Percentiles rank a stretch among this genome's conserved stretches.
phyloP scores from a whole-genome alignment of 1,139 yeast species.

The Nakaseomyces delphensis region DNA sequence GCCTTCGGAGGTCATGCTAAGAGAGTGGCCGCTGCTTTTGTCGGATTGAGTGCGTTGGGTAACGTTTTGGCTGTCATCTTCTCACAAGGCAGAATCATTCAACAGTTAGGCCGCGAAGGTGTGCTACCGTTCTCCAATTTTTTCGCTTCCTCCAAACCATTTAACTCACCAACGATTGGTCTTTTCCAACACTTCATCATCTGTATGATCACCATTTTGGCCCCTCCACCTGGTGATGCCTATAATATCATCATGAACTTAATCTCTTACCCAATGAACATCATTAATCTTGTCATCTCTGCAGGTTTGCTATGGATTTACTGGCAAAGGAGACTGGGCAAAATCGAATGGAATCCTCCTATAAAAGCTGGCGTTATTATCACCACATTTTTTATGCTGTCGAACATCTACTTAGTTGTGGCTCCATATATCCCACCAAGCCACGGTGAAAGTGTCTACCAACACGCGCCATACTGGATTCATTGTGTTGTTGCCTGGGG shows the following conservation, averaged over 20 bases:
- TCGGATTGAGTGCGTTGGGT: conserved; percentile 68
- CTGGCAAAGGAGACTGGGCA: conserved; percentile 45
- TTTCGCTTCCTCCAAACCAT: conserved; percentile 46
- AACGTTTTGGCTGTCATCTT: conserved; percentile 71
- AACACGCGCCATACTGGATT: conserved; percentile 62
- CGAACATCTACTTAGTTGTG: conserved; percentile 60
- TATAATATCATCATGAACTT: conserved; percentile 66
- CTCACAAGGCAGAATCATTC: conserved; percentile 70
- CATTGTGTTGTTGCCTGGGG: conserved; percentile 83
- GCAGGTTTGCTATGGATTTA: conserved; percentile 61
- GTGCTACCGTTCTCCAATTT: conserved; percentile 57
- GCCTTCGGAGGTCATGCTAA: conserved; percentile 66
- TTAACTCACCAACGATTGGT: conserved; percentile 42
- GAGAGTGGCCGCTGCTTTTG: conserved; percentile 59
- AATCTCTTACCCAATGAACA: conserved; percentile 67
- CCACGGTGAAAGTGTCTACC: conserved; percentile 57
- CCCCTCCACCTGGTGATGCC: conserved; percentile 72
- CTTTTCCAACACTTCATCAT: conserved; percentile 47
- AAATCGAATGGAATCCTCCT: conserved; percentile 63
- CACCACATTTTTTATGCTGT: conserved; percentile 52
- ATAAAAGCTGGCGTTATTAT: conserved; percentile 60
- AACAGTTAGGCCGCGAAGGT: conserved; percentile 65
- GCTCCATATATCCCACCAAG: conserved; percentile 81
- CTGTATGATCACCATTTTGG: conserved; percentile 45
- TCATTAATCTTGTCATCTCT: conserved; percentile 66